phyloP scores from a whole-genome alignment of 108 stramenopile genomes.

The Discostella stelligeroides region DNA sequence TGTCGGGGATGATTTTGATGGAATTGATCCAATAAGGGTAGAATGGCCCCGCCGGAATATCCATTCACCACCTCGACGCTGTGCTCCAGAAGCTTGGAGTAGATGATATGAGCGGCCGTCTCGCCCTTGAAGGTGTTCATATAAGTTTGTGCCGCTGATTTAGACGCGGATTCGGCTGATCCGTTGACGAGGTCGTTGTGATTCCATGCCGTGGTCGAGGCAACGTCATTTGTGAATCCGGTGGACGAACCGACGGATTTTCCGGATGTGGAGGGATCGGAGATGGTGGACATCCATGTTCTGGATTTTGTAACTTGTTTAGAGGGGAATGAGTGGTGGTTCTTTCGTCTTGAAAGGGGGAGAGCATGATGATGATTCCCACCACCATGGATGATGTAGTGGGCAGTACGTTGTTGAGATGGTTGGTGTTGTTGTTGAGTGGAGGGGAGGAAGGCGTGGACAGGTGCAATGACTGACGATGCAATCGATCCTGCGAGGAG shows the following conservation, averaged over 20 bases:
- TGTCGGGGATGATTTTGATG: constrained; percentile 82
- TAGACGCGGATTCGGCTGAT: constrained; percentile 26
- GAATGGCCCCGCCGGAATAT: constrained; percentile 91
- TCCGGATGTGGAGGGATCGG: constrained; percentile 40
- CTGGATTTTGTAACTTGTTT: constrained; percentile 10
- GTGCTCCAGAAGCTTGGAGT: constrained; percentile 82
- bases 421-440: no score
- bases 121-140: constrained; percentile 60
- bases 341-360: constrained; percentile 8
- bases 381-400: no score
- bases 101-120: constrained; percentile 84
- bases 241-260: constrained; percentile 45
- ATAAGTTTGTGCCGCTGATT: constrained; percentile 41
- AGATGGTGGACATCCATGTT: constrained; percentile 36
- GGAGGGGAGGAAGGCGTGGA: constrained; percentile 15
- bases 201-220: constrained; percentile 19
- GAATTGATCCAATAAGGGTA: constrained; percentile 90
- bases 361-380: no score
- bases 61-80: constrained; percentile 88
- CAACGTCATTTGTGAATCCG: constrained; percentile 39
- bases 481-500: constrained; percentile 20
- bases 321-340: background rate
- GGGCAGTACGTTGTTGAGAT: background rate
- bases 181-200: constrained; percentile 35
- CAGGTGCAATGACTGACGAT: constrained; percentile 2